These are phyloP conservation scores for Hordeum marinum DNA, from an alignment of 176 grass and related monocot species.

Conservation along the genomic window DNA sequence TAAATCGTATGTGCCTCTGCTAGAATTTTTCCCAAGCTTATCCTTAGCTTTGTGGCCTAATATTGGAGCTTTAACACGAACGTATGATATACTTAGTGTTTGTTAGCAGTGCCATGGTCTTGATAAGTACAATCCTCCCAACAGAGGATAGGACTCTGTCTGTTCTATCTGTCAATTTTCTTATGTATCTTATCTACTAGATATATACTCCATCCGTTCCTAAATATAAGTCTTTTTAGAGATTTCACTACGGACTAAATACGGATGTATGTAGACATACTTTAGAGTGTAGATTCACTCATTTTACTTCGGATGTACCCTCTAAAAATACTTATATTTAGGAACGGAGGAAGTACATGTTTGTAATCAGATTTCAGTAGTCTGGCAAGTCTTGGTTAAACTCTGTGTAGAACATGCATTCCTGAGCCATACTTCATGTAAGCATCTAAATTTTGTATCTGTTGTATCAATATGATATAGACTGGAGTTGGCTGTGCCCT, in stretches of 20 bases:
- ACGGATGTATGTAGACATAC: too few species aligned
- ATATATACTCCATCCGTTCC: not conserved
- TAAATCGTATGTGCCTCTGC: not conserved
- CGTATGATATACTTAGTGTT: too few species aligned
- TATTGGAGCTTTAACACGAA: not conserved
- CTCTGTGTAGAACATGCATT: not conserved
- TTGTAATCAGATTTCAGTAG: not conserved
- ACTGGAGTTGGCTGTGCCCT: not conserved
- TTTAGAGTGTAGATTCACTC: too few species aligned
- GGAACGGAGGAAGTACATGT: not conserved
- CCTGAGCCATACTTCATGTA: not conserved
- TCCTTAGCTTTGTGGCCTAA: not conserved
- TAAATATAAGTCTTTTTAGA: too few species aligned
- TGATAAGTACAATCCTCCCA: too few species aligned
- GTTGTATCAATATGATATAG: not conserved
- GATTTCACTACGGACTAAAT: too few species aligned
- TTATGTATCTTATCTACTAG: not conserved
- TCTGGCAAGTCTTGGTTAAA: not conserved
- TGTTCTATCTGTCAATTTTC: too few species aligned
- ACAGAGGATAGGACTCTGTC: too few species aligned
- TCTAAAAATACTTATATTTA: too few species aligned
- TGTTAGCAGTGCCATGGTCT: too few species aligned
- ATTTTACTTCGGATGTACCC: too few species aligned
- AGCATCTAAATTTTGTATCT: not conserved
- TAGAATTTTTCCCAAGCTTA: not conserved